Base-by-base conservation (phyloP, 768 basidiomycete species). In the Trametes cubensis region DNA sequence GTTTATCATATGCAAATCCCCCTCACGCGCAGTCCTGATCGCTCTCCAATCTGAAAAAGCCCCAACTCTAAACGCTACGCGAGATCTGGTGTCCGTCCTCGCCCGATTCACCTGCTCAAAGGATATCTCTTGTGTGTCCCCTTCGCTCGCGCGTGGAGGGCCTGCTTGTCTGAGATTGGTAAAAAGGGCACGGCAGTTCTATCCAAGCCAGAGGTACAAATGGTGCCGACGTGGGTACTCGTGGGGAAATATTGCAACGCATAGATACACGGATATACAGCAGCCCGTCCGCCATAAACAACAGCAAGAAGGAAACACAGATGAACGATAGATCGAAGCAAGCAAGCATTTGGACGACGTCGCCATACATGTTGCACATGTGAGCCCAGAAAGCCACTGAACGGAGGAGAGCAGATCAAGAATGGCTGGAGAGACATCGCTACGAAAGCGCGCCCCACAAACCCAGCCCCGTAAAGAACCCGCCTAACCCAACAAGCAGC, bases 401-500 rank as follows among this genome's bases (percentile, higher is more conserved):
- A 7, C 7, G 28, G 28, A 28, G 3, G 28, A 28, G 28, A 28
- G 28, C 28, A 28, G 4, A 28, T 4, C 28, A 7, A 28, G 28
- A 28, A 28, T 7, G n/a, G 28, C 28, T 7, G 21, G 18, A 40
- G 21, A 42, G 54, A 18, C 34, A 23, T 6, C 26, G 38, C 58
- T 63, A 85, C 25, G 82, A 80, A 54, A 93, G 72, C 6, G 79
- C 90, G 28, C 83, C 85, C 92, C 92, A 94, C 10, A 84, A 73
- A 0, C 83, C 88, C 53, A 94, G 74, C 3, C 89, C 91, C 4
- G 83, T 81, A 70, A 93, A 92, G 66, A 93, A 84, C 41, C 79
- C 77, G 26, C 88, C 87, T 14, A 94, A 74, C 0, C 86, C 85
- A 4, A 89, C 80, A 30, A 94, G 72, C 47, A 85, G 77, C 21